phyloP scores from a whole-genome alignment of 2,329 filamentous ascomycete species.

The Aureobasidium subglaciale region DNA sequence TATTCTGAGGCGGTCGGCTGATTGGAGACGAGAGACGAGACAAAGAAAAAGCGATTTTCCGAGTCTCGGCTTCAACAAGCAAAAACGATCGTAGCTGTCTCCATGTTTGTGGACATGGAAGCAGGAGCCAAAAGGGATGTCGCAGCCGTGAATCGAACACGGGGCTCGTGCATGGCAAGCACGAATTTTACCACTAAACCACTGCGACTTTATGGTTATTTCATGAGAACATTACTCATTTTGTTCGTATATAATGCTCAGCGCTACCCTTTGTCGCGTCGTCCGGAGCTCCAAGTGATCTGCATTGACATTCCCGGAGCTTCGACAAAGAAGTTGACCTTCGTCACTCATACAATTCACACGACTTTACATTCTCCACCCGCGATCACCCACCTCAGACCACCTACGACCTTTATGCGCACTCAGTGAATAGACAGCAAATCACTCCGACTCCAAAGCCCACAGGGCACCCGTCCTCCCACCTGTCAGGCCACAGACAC shows the following conservation, averaged over 20 bases:
- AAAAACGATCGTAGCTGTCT: too few species aligned
- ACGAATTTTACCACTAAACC: constrained; percentile 16
- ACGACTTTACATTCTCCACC: background rate
- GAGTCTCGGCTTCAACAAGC: too few species aligned
- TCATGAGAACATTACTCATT: background rate
- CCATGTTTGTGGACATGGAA: background rate
- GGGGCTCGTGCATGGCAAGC: constrained; percentile 15
- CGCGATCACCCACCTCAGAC: too few species aligned
- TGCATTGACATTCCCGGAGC: background rate
- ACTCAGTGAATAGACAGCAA: background rate
- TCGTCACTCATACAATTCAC: background rate
- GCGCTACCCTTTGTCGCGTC: too few species aligned
- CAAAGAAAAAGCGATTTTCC: too few species aligned
- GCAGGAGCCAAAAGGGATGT: background rate
- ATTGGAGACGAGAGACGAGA: too few species aligned
- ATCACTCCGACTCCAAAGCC: background rate
- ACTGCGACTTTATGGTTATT: constrained; percentile 11
- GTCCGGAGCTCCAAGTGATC: background rate
- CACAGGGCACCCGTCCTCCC: background rate
- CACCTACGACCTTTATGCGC: background rate
- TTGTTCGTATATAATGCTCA: background rate
- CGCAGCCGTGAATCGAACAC: constrained; percentile 16
- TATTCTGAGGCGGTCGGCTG: too few species aligned
- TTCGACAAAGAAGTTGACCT: constrained; percentile 1
- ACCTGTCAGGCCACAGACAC: background rate